Percentiles rank a stretch among this genome's conserved stretches.
These are phyloP conservation scores for Arthrobotrys pseudoclavata DNA, from an alignment of 2,329 filamentous ascomycete genomes.

Conservation along the genomic window DNA sequence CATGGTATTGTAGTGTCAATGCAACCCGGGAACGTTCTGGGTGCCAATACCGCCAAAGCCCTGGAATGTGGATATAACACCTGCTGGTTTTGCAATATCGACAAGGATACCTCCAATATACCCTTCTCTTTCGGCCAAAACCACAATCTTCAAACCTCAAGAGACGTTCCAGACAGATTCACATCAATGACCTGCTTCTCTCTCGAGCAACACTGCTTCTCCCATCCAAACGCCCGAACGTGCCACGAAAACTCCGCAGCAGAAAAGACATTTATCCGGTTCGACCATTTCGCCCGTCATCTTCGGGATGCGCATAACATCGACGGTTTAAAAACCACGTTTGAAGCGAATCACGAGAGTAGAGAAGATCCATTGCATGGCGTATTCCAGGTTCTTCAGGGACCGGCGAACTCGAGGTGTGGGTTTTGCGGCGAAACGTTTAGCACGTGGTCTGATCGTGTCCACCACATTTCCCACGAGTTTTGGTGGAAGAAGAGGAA, in stretches of 20 bases:
- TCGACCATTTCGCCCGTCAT: slow-evolving; percentile 56
- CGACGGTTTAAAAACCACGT: slow-evolving; percentile 42
- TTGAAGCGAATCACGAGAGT: slow-evolving; percentile 34
- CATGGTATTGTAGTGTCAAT: slow-evolving; percentile 43
- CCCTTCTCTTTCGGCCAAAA: slow-evolving; percentile 47
- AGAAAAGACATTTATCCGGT: slow-evolving; percentile 58
- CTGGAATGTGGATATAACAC: slow-evolving; percentile 24
- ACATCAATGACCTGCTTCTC: slow-evolving; percentile 48
- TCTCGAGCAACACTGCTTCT: slow-evolving; percentile 51
- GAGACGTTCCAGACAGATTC: slow-evolving; percentile 38
- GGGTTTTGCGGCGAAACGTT: slow-evolving; percentile 58
- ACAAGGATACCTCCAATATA: slow-evolving; percentile 36
- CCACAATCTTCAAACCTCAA: slow-evolving; percentile 20
- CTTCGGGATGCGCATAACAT: slow-evolving; percentile 49
- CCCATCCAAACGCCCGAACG: slow-evolving; percentile 37
- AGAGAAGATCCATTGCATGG: slow-evolving; percentile 37
- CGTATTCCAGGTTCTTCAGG: slow-evolving; percentile 38
- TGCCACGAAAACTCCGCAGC: slow-evolving; percentile 53
- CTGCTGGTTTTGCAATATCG: slow-evolving; percentile 57
- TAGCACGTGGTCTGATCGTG: slow-evolving; percentile 49
- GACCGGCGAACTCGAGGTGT: slow-evolving; percentile 49
- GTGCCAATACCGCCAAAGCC: background rate
- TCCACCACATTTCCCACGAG: slow-evolving; percentile 56
- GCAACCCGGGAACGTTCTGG: slow-evolving; percentile 21
- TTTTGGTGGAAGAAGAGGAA: slow-evolving; percentile 56